phyloP scores from a whole-genome alignment of 306 rosid genomes.

The Mimosa pudica region DNA sequence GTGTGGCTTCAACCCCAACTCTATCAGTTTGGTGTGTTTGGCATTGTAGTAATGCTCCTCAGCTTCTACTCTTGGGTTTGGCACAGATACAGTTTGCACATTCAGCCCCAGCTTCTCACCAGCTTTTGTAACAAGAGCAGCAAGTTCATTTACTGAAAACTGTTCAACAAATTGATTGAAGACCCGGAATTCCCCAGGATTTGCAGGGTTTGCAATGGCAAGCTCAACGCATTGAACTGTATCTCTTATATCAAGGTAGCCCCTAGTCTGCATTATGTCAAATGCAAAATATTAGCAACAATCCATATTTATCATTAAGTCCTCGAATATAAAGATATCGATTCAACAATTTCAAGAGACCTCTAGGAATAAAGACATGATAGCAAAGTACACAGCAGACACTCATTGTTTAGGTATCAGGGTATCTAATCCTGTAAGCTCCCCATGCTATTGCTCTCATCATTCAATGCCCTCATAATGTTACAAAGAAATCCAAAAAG shows the following conservation, averaged over 20 bases:
- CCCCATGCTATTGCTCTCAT: too few relatives aligned
- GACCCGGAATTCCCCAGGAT: constrained; percentile 83
- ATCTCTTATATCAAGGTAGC: constrained; percentile 94
- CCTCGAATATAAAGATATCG: not conserved
- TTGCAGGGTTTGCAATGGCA: constrained; percentile 90
- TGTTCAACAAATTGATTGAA: constrained; percentile 96
- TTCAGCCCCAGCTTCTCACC: constrained; percentile 83
- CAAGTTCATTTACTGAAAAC: constrained; percentile 87
- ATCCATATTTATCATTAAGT: not conserved
- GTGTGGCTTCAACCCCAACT: constrained; percentile 91
- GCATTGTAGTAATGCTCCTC: constrained; percentile 99
- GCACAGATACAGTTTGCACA: constrained; percentile 74
- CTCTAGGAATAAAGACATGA: not conserved
- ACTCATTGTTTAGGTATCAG: too few relatives aligned
- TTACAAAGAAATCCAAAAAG: too few relatives aligned
- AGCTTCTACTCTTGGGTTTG: constrained; percentile 95
- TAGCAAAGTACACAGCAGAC: not conserved
- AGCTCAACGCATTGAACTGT: constrained; percentile 96
- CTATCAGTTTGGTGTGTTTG: constrained; percentile 85
- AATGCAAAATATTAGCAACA: constrained; percentile 33
- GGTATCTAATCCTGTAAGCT: too few relatives aligned
- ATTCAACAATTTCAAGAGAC: constrained; percentile 19
- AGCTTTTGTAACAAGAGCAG: constrained; percentile 72
- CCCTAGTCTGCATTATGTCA: constrained; percentile 75
- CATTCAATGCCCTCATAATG: too few relatives aligned